Evolutionary conservation across 2,329 filamentous ascomycete genomes (phyloP).

Genomic region (Huntiella bhutanensis): DNA sequence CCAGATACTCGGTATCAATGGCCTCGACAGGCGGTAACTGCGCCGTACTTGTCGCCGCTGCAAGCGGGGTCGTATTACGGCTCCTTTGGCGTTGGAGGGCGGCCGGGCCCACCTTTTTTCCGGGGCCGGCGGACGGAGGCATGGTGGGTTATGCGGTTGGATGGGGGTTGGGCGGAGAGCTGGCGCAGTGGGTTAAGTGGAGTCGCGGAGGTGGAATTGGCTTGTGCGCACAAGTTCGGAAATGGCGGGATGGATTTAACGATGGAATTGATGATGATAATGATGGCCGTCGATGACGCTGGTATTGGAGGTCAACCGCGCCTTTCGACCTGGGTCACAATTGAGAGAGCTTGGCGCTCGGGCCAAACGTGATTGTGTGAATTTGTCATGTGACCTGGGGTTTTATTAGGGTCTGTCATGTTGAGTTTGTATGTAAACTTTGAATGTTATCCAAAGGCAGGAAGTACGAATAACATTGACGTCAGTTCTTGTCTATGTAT

Average conservation of each 20-base stretch:
- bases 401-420: not conserved
- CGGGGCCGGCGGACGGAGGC: slow-evolving; percentile 27
- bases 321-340: too few species aligned
- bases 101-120: slow-evolving; percentile 43
- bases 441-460: too few species aligned
- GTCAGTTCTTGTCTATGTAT: too few species aligned
- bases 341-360: not conserved
- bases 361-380: not conserved
- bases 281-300: not conserved
- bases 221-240: too few species aligned
- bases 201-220: not conserved
- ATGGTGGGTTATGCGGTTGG: not conserved
- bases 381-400: not conserved
- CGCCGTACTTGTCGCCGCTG: slow-evolving; percentile 20
- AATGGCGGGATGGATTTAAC: not conserved
- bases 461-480: too few species aligned
- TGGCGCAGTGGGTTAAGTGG: not conserved
- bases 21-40: slow-evolving; percentile 35
- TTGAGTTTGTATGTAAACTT: too few species aligned
- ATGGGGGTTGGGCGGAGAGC: not conserved
- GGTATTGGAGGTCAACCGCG: not conserved
- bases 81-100: slow-evolving; percentile 49
- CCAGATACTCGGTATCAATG: slow-evolving; percentile 46
- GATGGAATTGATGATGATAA: not conserved
- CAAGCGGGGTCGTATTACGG: slow-evolving; percentile 57